phyloP scores from a whole-genome alignment of 83 land plant species.

The Larix sibirica region DNA sequence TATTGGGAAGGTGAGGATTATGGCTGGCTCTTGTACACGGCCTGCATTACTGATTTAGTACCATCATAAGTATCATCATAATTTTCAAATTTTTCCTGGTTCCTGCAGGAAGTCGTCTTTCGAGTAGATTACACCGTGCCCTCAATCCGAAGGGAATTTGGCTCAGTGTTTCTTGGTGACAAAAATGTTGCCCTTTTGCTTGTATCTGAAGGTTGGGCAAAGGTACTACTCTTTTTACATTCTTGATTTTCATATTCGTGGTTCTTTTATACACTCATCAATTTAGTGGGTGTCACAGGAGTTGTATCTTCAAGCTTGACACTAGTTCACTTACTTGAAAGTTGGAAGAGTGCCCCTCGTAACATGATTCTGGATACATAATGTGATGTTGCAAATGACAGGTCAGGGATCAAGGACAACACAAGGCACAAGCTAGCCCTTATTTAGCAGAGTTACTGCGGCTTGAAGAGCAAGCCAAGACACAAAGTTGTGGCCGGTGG shows the following conservation, averaged over 20 bases:
- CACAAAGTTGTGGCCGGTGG: conserved; percentile 89
- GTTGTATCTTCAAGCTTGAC: background rate
- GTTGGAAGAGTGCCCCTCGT: background rate
- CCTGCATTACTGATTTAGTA: background rate
- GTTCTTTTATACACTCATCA: background rate
- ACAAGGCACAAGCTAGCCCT: conserved; percentile 70
- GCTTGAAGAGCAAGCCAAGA: conserved; percentile 85
- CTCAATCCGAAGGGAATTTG: conserved; percentile 83
- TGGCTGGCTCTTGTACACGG: background rate
- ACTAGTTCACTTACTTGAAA: background rate
- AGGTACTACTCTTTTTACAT: conserved; percentile 46
- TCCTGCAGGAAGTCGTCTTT: conserved; percentile 82
- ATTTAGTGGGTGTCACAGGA: background rate
- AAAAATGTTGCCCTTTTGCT: conserved; percentile 70
- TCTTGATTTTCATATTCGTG: background rate
- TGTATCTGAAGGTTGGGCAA: conserved; percentile 96
- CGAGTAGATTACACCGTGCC: conserved; percentile 79
- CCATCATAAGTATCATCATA: background rate
- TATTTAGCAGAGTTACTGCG: conserved; percentile 57
- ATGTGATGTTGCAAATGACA: conserved; percentile 16
- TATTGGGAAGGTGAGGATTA: conserved; percentile 82
- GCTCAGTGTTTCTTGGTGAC: conserved; percentile 79
- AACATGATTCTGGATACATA: background rate
- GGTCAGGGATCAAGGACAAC: conserved; percentile 87
- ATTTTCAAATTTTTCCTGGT: background rate